phyloP scores from a whole-genome alignment of 306 rosid genomes.

The Senna siamea region DNA sequence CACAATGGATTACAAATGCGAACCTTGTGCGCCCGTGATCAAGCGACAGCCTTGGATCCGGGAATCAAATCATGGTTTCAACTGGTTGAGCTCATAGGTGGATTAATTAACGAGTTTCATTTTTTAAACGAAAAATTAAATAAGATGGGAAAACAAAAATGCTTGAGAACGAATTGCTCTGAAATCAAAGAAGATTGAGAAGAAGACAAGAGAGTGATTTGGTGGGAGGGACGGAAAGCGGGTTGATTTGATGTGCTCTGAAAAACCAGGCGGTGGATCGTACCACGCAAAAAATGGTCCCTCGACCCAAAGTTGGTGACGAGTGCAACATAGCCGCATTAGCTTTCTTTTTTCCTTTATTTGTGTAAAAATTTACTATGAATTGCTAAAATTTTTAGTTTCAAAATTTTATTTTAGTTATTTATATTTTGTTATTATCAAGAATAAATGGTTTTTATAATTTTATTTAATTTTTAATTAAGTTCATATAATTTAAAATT shows the following conservation, averaged over 20 bases:
- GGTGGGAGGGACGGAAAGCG: slow-evolving; percentile 12
- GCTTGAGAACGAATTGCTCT: slow-evolving; percentile 15
- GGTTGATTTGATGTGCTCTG: slow-evolving; percentile 45
- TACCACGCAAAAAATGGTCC: slow-evolving; percentile 29
- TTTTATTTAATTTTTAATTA: no score
- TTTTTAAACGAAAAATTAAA: slow-evolving; percentile 15
- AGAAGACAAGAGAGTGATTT: neutral
- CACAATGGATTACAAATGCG: neutral
- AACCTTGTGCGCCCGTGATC: slow-evolving; percentile 45
- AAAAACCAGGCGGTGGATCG: slow-evolving; percentile 36
- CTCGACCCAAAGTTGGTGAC: slow-evolving; percentile 15
- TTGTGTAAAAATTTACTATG: no score
- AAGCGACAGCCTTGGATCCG: slow-evolving; percentile 36
- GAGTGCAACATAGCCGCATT: slow-evolving; percentile 42
- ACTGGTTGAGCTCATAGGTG: slow-evolving; percentile 35
- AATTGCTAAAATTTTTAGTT: no score
- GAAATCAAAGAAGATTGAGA: slow-evolving; percentile 15
- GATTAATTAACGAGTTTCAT: slow-evolving; percentile 22
- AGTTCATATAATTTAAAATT: no score
- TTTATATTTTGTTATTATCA: no score
- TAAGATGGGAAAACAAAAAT: neutral
- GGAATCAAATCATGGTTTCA: slow-evolving; percentile 50
- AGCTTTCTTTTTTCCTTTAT: no score
- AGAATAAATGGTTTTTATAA: no score
- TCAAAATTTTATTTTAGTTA: no score